Percentiles rank a stretch among this genome's conserved stretches.
These are phyloP conservation scores for Thraustochytrium sp. DNA, from an alignment of 352 stramenopile genomes.

Conservation along the genomic window DNA sequence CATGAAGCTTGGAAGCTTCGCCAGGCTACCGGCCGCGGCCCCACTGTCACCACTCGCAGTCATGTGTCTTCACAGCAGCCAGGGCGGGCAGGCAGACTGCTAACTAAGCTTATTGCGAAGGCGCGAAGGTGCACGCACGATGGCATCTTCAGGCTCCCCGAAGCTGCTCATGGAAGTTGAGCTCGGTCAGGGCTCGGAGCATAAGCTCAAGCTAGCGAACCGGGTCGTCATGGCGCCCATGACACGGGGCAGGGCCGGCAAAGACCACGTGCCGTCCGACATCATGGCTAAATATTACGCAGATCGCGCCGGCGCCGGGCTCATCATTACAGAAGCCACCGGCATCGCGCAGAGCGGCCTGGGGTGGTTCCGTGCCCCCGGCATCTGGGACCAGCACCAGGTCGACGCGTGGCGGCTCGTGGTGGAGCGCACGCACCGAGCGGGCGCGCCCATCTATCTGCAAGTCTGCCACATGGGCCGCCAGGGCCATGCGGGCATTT, in stretches of 20 bases:
- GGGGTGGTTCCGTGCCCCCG: conserved; percentile 57
- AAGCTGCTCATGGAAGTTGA: conserved; percentile 62
- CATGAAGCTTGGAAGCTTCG: no score
- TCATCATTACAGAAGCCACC: conserved; percentile 63
- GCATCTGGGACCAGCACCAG: conserved; percentile 58
- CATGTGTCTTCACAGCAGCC: no score
- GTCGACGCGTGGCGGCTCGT: conserved; percentile 60
- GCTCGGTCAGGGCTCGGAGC: conserved; percentile 46
- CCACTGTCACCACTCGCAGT: no score
- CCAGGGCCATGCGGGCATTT: conserved; percentile 57
- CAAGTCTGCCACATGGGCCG: conserved; percentile 78
- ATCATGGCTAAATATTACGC: conserved; percentile 61
- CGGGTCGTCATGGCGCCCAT: conserved; percentile 65
- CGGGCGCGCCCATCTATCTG: conserved; percentile 65
- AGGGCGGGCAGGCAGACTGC: no score
- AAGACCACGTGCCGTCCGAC: conserved; percentile 44
- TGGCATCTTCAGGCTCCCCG: conserved; percentile 50
- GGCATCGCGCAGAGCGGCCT: conserved; percentile 54
- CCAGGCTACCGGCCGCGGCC: no score
- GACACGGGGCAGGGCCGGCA: conserved; percentile 51
- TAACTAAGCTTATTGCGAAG: background rate
- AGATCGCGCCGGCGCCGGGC: conserved; percentile 58
- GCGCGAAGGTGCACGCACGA: background rate
- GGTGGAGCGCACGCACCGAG: conserved; percentile 62
- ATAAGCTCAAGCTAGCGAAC: conserved; percentile 54